Evolutionary conservation across 768 basidiomycete genomes (phyloP).

Genomic region (Phanerochaete sordida): DNA sequence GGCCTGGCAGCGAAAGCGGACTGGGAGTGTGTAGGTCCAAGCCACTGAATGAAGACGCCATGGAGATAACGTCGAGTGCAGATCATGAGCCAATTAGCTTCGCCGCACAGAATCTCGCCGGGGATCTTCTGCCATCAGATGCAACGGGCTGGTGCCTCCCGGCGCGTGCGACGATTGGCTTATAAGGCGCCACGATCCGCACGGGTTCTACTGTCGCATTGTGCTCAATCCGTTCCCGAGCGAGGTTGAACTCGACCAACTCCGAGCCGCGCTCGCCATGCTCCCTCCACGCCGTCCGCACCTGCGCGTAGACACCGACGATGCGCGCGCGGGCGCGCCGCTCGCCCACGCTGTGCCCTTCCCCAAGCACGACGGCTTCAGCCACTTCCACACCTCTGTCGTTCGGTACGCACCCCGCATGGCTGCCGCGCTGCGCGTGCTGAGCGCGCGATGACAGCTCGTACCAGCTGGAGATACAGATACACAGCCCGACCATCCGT

Average conservation of each 20-base stretch:
- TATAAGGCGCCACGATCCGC: background rate
- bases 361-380: constrained; percentile 1
- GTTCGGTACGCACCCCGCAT: constrained; percentile 19
- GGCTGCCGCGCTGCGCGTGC: background rate
- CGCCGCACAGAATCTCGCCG: background rate
- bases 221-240: background rate
- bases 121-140: constrained; percentile 9
- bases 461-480: constrained; percentile 51
- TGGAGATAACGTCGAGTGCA: constrained; percentile 5
- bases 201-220: background rate
- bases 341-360: background rate
- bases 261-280: constrained; percentile 2
- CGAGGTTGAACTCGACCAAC: background rate
- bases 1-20: background rate
- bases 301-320: constrained; percentile 8
- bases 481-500: constrained; percentile 62
- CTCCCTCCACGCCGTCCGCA: constrained; percentile 8
- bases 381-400: constrained; percentile 23
- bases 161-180: constrained; percentile 1
- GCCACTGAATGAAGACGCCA: background rate
- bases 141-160: constrained; percentile 2
- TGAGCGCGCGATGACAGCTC: constrained; percentile 5
- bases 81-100: constrained; percentile 1
- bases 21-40: background rate
- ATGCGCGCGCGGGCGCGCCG: background rate